Evolutionary conservation across 1,139 yeast genomes (phyloP).

Genomic region (Lodderomyces jiufengensis): DNA sequence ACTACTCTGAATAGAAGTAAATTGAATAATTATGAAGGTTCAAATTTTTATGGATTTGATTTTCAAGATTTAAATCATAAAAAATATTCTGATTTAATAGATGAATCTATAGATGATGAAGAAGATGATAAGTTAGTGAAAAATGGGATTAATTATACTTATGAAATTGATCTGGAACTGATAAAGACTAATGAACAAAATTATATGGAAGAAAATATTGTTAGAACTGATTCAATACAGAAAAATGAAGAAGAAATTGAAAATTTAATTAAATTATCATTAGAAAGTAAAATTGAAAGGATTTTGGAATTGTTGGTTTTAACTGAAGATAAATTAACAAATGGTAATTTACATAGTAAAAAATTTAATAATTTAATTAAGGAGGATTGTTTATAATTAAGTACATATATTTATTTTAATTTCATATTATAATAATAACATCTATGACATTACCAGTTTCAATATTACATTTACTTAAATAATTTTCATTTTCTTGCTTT

Average conservation of each 20-base stretch:
- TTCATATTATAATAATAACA: slow-evolving; percentile 34
- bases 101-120: slow-evolving; percentile 4
- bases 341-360: too few relatives aligned
- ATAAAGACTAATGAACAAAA: slow-evolving; percentile 1
- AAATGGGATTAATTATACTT: neutral
- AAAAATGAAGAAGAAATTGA: slow-evolving; percentile 24
- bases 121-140: slow-evolving; percentile 1
- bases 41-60: slow-evolving; percentile 1
- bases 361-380: too few relatives aligned
- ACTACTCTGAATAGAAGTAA: neutral
- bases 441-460: slow-evolving; percentile 64
- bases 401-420: too few relatives aligned
- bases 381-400: too few relatives aligned
- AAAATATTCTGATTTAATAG: neutral
- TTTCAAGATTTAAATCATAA: neutral
- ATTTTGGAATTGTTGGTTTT: slow-evolving; percentile 60
- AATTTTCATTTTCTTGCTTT: slow-evolving; percentile 37
- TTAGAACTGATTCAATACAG: slow-evolving; percentile 12
- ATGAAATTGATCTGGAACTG: neutral
- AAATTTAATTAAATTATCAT: slow-evolving; percentile 23
- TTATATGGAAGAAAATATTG: neutral
- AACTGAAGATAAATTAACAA: slow-evolving; percentile 41
- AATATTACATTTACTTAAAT: slow-evolving; percentile 57
- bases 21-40: neutral
- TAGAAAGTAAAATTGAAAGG: slow-evolving; percentile 51